phyloP scores from a whole-genome alignment of 441 rosid genomes.

The Raphanus hybrid region DNA sequence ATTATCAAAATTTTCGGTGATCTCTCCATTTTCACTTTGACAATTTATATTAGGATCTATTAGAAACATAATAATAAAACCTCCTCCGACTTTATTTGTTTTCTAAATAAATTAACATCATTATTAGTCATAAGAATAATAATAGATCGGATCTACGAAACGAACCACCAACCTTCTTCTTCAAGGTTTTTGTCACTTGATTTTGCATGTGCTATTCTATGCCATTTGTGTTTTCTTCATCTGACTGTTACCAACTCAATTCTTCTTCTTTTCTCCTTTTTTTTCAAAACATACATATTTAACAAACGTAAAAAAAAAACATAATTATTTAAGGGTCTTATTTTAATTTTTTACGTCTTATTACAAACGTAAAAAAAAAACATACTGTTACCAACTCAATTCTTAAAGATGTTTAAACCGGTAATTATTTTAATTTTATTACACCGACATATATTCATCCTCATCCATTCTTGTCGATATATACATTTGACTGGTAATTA shows the following conservation, averaged over 20 bases:
- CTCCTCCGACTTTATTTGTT: slow-evolving; percentile 14
- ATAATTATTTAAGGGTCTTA: neutral
- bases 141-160: slow-evolving; percentile 36
- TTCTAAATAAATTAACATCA: neutral
- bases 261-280: neutral
- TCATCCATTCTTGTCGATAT: slow-evolving; percentile 12
- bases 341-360: no score
- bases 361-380: no score
- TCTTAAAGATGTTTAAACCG: neutral
- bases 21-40: slow-evolving; percentile 33
- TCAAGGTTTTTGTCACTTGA: slow-evolving; percentile 26
- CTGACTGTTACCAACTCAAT: neutral
- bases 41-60: neutral
- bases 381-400: no score
- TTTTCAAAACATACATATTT: neutral
- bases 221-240: neutral
- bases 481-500: slow-evolving; percentile 8
- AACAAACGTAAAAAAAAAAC: no score
- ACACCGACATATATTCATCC: slow-evolving; percentile 14
- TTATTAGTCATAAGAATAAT: neutral
- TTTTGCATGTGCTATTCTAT: slow-evolving; percentile 37
- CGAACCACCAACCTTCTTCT: slow-evolving; percentile 29
- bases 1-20: slow-evolving; percentile 48
- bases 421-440: neutral
- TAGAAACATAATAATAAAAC: neutral